Conservation (phyloP, 257 asterid genomes). For the Henckelia pumila region DNA sequence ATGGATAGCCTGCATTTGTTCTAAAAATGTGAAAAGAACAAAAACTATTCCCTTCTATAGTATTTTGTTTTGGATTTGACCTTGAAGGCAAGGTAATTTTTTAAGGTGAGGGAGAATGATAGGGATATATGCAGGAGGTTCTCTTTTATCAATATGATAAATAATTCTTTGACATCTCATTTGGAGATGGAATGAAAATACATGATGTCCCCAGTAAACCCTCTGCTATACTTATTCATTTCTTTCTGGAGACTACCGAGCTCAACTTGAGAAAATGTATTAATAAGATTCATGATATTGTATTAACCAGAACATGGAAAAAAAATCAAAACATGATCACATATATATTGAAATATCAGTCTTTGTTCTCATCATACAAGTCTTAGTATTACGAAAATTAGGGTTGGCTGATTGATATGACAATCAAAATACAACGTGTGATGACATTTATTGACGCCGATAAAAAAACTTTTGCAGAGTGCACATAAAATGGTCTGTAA, state of each 20-base stretch:
- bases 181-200: neutral
- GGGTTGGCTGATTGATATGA: neutral
- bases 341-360: conserved; percentile 1
- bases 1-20: neutral
- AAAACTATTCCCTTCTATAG: neutral
- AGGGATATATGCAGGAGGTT: neutral
- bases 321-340: conserved; percentile 13
- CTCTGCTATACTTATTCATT: neutral
- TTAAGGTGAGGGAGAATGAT: neutral
- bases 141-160: neutral
- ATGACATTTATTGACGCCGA: neutral
- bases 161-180: neutral
- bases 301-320: neutral
- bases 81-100: neutral
- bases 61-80: neutral
- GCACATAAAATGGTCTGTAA: neutral
- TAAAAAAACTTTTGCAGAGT: neutral
- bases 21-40: neutral
- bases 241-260: neutral
- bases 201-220: neutral
- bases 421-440: neutral
- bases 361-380: neutral
- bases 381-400: neutral
- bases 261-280: neutral
- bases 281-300: neutral